These are phyloP conservation scores for Globisporangium spinosum DNA, from an alignment of 352 stramenopile genomes.

Conservation along the genomic window DNA sequence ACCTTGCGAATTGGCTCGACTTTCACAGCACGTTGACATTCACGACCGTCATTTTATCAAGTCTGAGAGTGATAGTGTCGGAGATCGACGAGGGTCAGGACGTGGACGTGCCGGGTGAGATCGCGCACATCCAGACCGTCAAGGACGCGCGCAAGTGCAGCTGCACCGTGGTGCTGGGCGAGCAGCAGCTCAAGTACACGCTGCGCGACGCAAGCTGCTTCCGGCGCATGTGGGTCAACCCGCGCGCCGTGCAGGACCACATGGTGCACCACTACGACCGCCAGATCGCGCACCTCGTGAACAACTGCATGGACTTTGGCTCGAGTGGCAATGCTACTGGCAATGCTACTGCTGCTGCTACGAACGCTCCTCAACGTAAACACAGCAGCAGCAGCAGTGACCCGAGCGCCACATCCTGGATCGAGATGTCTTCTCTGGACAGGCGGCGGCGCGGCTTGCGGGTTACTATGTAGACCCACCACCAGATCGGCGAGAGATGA, in stretches of 20 bases:
- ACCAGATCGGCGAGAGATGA: no score
- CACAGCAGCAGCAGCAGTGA: slow-evolving; percentile 23
- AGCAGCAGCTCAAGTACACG: slow-evolving; percentile 71
- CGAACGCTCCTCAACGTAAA: not conserved
- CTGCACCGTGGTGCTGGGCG: slow-evolving; percentile 60
- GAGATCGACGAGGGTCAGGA: slow-evolving; percentile 47
- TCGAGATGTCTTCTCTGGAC: slow-evolving; percentile 7
- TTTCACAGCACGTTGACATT: not conserved
- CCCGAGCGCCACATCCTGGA: slow-evolving; percentile 23
- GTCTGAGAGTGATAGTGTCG: slow-evolving; percentile 10
- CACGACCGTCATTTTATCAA: not conserved
- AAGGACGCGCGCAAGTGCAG: slow-evolving; percentile 51
- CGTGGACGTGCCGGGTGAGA: slow-evolving; percentile 65
- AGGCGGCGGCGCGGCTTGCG: no score
- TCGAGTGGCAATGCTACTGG: no score
- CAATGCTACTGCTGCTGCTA: not conserved
- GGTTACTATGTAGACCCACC: no score
- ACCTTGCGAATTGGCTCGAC: not conserved
- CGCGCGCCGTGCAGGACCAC: slow-evolving; percentile 61
- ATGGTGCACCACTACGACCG: slow-evolving; percentile 85
- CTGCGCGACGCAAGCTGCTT: slow-evolving; percentile 65
- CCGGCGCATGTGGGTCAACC: slow-evolving; percentile 61
- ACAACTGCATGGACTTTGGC: no score
- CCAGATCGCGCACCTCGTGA: slow-evolving; percentile 53
- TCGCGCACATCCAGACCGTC: slow-evolving; percentile 65